Percentiles rank a stretch among this genome's conserved stretches.
Conservation (phyloP, 257 asterid genomes). For the Nicotiana tomentosiformis region DNA sequence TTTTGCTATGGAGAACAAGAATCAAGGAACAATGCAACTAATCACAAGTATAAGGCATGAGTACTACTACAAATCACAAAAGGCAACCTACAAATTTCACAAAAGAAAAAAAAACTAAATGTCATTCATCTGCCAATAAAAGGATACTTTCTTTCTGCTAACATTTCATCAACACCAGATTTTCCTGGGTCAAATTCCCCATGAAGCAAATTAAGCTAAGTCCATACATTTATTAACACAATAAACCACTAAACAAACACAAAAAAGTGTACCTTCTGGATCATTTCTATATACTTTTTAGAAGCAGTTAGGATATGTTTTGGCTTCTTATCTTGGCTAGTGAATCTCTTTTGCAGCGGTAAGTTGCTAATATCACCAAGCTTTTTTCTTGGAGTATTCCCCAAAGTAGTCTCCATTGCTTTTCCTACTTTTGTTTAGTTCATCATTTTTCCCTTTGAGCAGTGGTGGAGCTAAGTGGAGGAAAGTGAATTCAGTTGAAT, state of each 20-base stretch:
- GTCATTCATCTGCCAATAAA: neutral
- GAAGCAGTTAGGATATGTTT: constrained; percentile 21
- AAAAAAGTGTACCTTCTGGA: constrained; percentile 36
- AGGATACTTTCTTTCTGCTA: constrained; percentile 80
- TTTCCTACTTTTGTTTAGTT: constrained; percentile 13
- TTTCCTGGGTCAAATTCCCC: constrained; percentile 40
- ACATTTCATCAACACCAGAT: constrained; percentile 40
- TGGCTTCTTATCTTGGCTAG: constrained; percentile 24
- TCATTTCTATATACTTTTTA: constrained; percentile 38
- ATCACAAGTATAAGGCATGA: neutral
- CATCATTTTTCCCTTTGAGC: neutral
- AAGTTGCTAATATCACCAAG: constrained; percentile 69
- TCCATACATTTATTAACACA: neutral
- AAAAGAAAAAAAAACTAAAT: neutral
- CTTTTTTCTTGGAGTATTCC: constrained; percentile 37
- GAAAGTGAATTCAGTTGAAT: too few relatives aligned
- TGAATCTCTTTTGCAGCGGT: constrained; percentile 31
- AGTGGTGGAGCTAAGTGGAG: too few relatives aligned
- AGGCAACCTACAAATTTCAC: neutral
- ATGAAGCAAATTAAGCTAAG: constrained; percentile 1
- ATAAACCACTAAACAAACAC: neutral
- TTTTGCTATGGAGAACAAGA: constrained; percentile 36
- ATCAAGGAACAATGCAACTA: neutral
- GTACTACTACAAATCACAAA: neutral
- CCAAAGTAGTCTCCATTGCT: constrained; percentile 18